Evolutionary conservation across 805 yeast genomes (phyloP).

Genomic region (Lipomyces yamadae): DNA sequence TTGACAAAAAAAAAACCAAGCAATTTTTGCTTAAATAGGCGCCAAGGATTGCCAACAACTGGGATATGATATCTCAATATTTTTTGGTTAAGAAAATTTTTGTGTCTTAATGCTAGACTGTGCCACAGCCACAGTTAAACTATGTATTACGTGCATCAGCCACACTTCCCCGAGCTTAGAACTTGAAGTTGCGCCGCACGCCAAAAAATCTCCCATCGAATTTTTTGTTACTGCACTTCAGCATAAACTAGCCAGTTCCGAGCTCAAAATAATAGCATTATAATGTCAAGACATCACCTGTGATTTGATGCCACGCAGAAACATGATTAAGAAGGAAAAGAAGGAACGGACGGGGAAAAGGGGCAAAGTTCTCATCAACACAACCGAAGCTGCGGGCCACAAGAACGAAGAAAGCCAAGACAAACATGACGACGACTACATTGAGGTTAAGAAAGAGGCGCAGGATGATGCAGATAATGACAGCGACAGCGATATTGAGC

Average conservation of each 20-base stretch:
- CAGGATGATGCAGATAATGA: not conserved
- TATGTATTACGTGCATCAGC: not conserved
- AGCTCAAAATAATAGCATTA: not conserved
- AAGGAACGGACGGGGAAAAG: not conserved
- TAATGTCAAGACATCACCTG: too few relatives aligned
- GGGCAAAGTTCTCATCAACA: not conserved
- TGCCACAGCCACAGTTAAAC: not conserved
- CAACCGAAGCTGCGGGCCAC: too few relatives aligned
- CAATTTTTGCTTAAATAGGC: not conserved
- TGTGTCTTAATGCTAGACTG: not conserved
- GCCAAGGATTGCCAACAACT: not conserved
- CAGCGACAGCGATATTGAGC: not conserved
- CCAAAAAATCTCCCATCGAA: too few relatives aligned
- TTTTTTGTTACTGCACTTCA: not conserved
- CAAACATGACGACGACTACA: not conserved
- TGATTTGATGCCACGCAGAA: not conserved
- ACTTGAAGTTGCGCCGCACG: not conserved
- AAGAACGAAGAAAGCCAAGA: not conserved
- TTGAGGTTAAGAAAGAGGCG: not conserved
- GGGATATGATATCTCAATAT: not conserved
- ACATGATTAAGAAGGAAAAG: not conserved
- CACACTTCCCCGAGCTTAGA: not conserved
- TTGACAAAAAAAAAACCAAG: not conserved
- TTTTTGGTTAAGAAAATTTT: not conserved
- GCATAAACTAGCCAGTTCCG: not conserved